phyloP scores from a whole-genome alignment of 805 yeast species.

The Isabelozyma pseudorhagii region DNA sequence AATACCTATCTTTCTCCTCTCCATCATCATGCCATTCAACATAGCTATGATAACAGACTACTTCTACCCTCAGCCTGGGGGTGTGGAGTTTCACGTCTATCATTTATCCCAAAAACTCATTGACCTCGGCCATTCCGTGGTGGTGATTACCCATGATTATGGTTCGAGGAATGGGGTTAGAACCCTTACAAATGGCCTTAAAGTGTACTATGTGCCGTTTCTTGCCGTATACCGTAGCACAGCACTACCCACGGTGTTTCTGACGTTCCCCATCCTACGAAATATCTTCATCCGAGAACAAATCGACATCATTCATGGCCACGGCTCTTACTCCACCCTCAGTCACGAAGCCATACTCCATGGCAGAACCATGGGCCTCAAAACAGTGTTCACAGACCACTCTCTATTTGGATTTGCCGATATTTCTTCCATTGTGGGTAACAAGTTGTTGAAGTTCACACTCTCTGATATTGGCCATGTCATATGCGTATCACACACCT shows the following conservation, averaged over 20 bases:
- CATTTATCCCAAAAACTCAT: conserved; percentile 84
- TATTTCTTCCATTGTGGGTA: conserved; percentile 77
- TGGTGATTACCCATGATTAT: conserved; percentile 86
- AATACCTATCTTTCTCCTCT: background rate
- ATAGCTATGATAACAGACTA: conserved; percentile 87
- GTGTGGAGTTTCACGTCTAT: conserved; percentile 92
- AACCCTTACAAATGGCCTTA: conserved; percentile 81
- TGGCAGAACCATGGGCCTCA: conserved; percentile 87
- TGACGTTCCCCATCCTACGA: conserved; percentile 80
- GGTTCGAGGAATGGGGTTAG: conserved; percentile 81
- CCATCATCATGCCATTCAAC: conserved; percentile 23
- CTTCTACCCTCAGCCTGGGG: conserved; percentile 98
- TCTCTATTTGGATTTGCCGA: conserved; percentile 93
- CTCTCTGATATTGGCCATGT: conserved; percentile 85
- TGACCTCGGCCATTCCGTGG: conserved; percentile 77
- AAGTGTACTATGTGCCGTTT: conserved; percentile 88
- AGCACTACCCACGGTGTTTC: conserved; percentile 85
- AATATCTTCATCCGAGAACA: conserved; percentile 82
- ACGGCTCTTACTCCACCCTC: conserved; percentile 81
- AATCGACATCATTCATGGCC: conserved; percentile 91
- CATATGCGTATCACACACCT: conserved; percentile 95
- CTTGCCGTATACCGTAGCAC: conserved; percentile 77
- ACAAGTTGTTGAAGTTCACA: conserved; percentile 80
- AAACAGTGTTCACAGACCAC: conserved; percentile 93
- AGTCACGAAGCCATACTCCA: conserved; percentile 93